Base-by-base conservation (phyloP, 2,329 filamentous ascomycete genomes). In the Clathrospora elynae region DNA sequence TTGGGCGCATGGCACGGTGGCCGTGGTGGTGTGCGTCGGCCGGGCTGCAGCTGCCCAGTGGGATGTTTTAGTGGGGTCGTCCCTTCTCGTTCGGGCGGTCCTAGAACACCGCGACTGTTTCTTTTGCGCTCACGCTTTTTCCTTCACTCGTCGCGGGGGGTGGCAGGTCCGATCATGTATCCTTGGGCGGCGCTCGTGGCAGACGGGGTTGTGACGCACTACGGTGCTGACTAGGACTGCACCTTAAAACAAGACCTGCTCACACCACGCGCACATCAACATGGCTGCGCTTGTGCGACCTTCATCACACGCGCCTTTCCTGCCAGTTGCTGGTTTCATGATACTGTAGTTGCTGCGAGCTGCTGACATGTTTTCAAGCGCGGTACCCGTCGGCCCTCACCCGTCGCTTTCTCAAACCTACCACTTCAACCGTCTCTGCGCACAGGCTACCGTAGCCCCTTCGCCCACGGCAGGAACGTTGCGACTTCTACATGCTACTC, bases 1-100 rank as follows among this genome's bases (percentile, higher is more conserved):
- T 53, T 42, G 51, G 59, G 61, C 51, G 55, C 62, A 67, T 64
- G 42, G 56, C 55, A 50, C 45, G 53, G 44, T 38, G 46, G 50
- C 37, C 18, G 37, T 29, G 35, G 46, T 46, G 57, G 35, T 31
- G 37, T 48, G 51, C 46, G 42, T 42, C 44, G 49, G 40, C 32
- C 20, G 46, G 50, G 50, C 42, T 28, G 46, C 48, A 43, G 49
- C 47, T 56, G 55, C 47, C 55, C 54, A 46, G 55, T 39, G 50
- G 40, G 42, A 42, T 46, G 38, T 45, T 16, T 31, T 44, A 49
- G 58, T 39, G 56, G 53, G 53, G 55, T 44, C 35, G 46, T 44
- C 50, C 49, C 52, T 57, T 42, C 53, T 54, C 57, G 50, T 49
- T 38, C 24, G 14, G 9, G 19, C 26, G 35, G 22, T 26, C 35